Base-by-base conservation (phyloP, 2,329 filamentous ascomycete genomes). In the Cladobotryum protrusum region DNA sequence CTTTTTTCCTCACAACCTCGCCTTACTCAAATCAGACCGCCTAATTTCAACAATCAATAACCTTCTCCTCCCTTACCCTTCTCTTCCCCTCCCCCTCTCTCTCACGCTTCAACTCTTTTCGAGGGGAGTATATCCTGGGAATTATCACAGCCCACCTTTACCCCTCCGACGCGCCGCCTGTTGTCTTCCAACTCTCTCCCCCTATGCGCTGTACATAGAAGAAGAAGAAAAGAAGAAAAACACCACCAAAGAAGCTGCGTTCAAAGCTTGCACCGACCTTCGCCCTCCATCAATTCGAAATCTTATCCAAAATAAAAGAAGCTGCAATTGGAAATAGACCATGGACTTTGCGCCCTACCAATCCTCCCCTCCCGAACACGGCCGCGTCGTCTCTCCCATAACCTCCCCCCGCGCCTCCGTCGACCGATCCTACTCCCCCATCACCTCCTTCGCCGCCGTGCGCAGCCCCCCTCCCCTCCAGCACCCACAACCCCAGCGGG, bases 291-390 rank as follows among this genome's bases (percentile, higher is more conserved):
- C n/a, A 39, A 39, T 15, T 17, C 15, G 13, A 15, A 15, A 5
- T 42, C 39, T 18, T n/a, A n/a, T n/a, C n/a, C 24, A 9, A 29
- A 29, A 29, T 8, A 4, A 29, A 29, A 29, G 6, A 29, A 29
- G 3, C 7, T 9, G 11, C 20, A 29, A 29, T 8, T 17, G 37
- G 18, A 40, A 17, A n/a, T n/a, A 55, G 53, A 72, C 60, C 49
- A 93, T 93, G 87, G 88, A 96, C 73, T 99, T 97, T 67, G 93
- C 93, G 42, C 93, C 93, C 35, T 99, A 97, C 72, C 93, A 97
- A 74, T 92, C 92, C 68, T 86, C 86, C 44, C 86, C 87, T 14
- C 93, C 93, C 9, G 91, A 97, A 72, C 79, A 86, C 60, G 82
- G 83, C 58, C 88, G 92, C 62, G 83, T 86, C 47, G 78, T 90